Evolutionary conservation across 192 early-diverging fungal species (phyloP), one percentile per base, ranked within the genome.

Genomic region (Backusella psychrophila): DNA sequence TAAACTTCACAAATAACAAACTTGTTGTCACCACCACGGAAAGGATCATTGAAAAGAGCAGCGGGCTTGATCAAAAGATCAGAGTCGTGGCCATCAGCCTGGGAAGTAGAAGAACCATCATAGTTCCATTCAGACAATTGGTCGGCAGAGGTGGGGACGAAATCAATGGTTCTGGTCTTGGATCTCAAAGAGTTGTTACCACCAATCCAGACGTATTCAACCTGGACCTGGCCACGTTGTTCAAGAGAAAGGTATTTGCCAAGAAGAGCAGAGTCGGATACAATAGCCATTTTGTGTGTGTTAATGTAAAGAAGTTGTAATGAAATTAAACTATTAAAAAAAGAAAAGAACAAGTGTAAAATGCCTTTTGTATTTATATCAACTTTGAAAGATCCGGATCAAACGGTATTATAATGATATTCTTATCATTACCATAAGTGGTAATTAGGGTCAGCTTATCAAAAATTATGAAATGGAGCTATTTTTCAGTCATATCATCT

Each of bases 201-300:
- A 78, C 84, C 87, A 70, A 88, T 88, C 87, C 87, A 88, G 38
- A 88, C 79, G 36, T 88, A 88, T 72, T 85, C 87, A 31, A 88
- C 87, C 72, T 82, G 81, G 71, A 88, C 73, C 35, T 82, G 69
- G 31, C 85, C 87, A 29, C 75, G 78, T 82, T 88, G 87, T 69
- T 85, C 80, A 33, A 88, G 85, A n/a, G 77, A 26, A 71, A 88
- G 73, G 66, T 88, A 88, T 69, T 88, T 88, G 8, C 38, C n/a
- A 19, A 88, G 83, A 42, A 81, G 86, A 75, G 85, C 34, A 71
- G 83, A 77, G 78, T 79, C 76, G 21, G 82, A 80, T 14, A 72
- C 17, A 69, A 75, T 70, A 52, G 74, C 72, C 77, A 78, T 78
- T 34, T 78, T 29, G 11, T 39, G 38, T 39, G 11, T 41, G 19